Evolutionary conservation across 352 stramenopile species (phyloP).

Genomic region (Globisporangium cylindrosporum): DNA sequence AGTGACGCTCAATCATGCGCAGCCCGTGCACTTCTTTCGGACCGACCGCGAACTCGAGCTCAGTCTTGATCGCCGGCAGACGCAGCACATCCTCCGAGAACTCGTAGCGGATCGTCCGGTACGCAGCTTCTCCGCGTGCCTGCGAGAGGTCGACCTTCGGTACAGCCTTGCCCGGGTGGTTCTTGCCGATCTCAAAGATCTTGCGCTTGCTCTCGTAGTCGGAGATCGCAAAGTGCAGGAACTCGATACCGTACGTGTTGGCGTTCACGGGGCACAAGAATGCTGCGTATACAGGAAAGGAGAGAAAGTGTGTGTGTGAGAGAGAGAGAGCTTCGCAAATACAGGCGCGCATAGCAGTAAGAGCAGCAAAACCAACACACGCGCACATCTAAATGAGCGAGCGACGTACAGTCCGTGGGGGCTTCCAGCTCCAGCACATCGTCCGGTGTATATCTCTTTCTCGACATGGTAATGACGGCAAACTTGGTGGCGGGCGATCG

Average conservation of each 20-base stretch:
- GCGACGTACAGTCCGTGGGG: constrained; percentile 61
- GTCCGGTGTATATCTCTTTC: constrained; percentile 78
- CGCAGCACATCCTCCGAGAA: constrained; percentile 93
- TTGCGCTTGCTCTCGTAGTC: constrained; percentile 94
- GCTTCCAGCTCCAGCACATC: constrained; percentile 80
- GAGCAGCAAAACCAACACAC: background rate
- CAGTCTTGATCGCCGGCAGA: constrained; percentile 86
- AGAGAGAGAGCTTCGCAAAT: constrained; percentile 7
- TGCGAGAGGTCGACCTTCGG: constrained; percentile 86
- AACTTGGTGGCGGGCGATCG: background rate
- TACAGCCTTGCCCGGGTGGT: constrained; percentile 58
- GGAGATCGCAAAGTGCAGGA: constrained; percentile 93
- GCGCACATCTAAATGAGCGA: background rate
- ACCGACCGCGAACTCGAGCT: constrained; percentile 93
- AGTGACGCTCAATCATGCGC: constrained; percentile 97
- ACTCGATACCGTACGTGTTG: constrained; percentile 95
- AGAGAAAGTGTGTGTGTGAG: background rate
- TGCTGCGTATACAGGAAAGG: constrained; percentile 27
- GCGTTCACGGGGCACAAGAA: constrained; percentile 93
- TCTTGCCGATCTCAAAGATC: constrained; percentile 92
- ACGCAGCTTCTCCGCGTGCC: constrained; percentile 85
- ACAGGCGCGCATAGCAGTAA: background rate
- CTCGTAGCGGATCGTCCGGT: constrained; percentile 93
- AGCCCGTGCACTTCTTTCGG: constrained; percentile 88
- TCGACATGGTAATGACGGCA: constrained; percentile 33